Conservation (phyloP, 2,329 filamentous ascomycete genomes). For the Thelonectria discophora region DNA sequence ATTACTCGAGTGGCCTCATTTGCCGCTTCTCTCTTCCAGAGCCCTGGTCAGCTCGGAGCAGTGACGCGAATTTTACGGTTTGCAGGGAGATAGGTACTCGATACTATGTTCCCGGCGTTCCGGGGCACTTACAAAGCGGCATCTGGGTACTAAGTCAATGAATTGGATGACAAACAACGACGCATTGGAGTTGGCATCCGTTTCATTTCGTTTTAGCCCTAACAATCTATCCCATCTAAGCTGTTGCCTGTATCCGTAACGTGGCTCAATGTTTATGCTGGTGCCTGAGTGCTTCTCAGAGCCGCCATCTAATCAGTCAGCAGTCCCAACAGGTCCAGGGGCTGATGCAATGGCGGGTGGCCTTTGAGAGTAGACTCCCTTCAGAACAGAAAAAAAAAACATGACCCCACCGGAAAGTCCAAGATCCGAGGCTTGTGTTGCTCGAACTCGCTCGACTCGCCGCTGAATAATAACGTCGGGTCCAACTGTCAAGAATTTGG, state of each 20-base stretch:
- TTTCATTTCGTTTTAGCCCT: not conserved
- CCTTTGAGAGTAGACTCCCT: not conserved
- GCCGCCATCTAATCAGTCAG: conserved; percentile 2
- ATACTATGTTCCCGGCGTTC: not conserved
- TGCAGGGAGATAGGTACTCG: not conserved
- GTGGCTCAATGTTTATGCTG: not conserved
- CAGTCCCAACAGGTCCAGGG: conserved; percentile 8
- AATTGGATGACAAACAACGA: too few relatives aligned
- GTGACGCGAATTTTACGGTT: not conserved
- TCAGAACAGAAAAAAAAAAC: not conserved
- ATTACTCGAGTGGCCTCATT: conserved; percentile 23
- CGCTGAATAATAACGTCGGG: not conserved
- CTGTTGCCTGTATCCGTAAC: not conserved
- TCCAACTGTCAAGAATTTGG: conserved; percentile 8
- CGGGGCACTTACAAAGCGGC: not conserved
- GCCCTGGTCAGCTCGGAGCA: not conserved
- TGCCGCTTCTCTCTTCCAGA: conserved; percentile 1
- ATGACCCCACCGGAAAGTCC: conserved; percentile 22
- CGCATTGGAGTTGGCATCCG: too few relatives aligned
- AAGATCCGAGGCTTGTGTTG: conserved; percentile 10
- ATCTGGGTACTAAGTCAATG: too few relatives aligned
- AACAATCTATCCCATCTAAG: not conserved
- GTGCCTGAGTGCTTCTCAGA: not conserved
- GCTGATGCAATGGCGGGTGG: not conserved
- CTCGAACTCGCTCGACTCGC: not conserved